Evolutionary conservation across 2,329 filamentous ascomycete genomes (phyloP).

Genomic region (Neocucurbitaria cava): DNA sequence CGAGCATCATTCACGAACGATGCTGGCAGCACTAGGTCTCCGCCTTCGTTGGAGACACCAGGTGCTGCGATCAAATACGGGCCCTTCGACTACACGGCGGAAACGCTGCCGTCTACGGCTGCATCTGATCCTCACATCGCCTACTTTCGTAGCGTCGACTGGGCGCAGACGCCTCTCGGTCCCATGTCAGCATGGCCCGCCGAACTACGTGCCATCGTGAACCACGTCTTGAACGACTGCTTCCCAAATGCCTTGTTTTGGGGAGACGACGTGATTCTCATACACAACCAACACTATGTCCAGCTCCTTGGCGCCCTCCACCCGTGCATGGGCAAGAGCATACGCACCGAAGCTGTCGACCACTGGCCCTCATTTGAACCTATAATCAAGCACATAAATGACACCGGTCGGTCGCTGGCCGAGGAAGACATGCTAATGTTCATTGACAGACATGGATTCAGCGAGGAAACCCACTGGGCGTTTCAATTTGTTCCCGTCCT

Average conservation of each 20-base stretch:
- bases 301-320: slow-evolving; percentile 38
- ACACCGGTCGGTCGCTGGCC: slow-evolving; percentile 26
- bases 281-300: slow-evolving; percentile 49
- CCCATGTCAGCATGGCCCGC: slow-evolving; percentile 73
- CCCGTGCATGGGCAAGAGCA: slow-evolving; percentile 66
- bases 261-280: slow-evolving; percentile 44
- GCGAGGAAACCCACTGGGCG: slow-evolving; percentile 81
- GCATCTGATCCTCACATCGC: slow-evolving; percentile 62
- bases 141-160: slow-evolving; percentile 73
- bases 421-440: slow-evolving; percentile 75
- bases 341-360: slow-evolving; percentile 72
- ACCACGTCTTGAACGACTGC: slow-evolving; percentile 68
- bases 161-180: slow-evolving; percentile 74
- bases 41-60: no score
- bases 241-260: slow-evolving; percentile 68
- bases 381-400: slow-evolving; percentile 30
- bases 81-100: slow-evolving; percentile 23
- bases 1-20: background rate
- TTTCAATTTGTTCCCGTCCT: slow-evolving; percentile 79
- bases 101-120: slow-evolving; percentile 3
- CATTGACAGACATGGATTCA: slow-evolving; percentile 68
- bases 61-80: slow-evolving; percentile 2
- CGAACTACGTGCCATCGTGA: slow-evolving; percentile 76
- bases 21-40: background rate
- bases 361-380: slow-evolving; percentile 57